A percentile compares a stretch with the other conserved stretches of the same genome.
Evolutionary conservation across 2,329 filamentous ascomycete genomes (phyloP).

Genomic region (Didymella glomerata): DNA sequence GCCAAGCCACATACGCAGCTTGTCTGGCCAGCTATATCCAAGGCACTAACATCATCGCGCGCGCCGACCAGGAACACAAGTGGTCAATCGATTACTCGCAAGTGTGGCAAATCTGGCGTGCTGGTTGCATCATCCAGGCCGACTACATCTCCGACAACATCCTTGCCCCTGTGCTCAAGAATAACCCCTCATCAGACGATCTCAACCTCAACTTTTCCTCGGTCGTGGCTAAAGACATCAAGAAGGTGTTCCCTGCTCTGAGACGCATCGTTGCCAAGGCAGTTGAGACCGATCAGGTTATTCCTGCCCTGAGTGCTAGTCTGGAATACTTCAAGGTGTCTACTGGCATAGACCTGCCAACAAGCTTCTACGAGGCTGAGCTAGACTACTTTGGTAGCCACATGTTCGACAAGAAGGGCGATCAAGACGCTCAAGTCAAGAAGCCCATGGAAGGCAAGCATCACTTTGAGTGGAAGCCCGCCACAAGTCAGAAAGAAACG

Average conservation of each 20-base stretch:
- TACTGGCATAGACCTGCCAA: conserved; percentile 67
- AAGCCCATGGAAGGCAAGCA: conserved; percentile 64
- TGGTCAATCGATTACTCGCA: conserved; percentile 66
- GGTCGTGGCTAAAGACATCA: conserved; percentile 63
- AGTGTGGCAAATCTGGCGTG: conserved; percentile 70
- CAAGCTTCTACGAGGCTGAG: conserved; percentile 74
- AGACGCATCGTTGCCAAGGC: conserved; percentile 66
- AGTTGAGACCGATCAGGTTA: conserved; percentile 65
- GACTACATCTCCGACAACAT: conserved; percentile 69
- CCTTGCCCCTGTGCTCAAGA: conserved; percentile 58
- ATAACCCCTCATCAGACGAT: conserved; percentile 51
- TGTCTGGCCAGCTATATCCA: conserved; percentile 71
- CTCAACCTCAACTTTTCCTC: conserved; percentile 55
- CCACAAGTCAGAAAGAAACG: conserved; percentile 36
- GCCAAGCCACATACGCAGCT: conserved; percentile 67
- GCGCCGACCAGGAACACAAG: conserved; percentile 64
- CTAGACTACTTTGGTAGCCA: conserved; percentile 76
- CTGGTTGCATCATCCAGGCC: conserved; percentile 74
- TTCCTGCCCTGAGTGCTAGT: conserved; percentile 68
- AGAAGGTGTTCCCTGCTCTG: conserved; percentile 59
- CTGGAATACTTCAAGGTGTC: conserved; percentile 74
- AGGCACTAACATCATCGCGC: conserved; percentile 70
- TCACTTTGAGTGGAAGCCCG: conserved; percentile 70
- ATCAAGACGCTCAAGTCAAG: conserved; percentile 57
- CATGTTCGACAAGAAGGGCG: conserved; percentile 67